Evolutionary conservation across 2,329 filamentous ascomycete genomes (phyloP), one percentile per base, ranked within the genome.

Genomic region (Hirsutella thompsonii): DNA sequence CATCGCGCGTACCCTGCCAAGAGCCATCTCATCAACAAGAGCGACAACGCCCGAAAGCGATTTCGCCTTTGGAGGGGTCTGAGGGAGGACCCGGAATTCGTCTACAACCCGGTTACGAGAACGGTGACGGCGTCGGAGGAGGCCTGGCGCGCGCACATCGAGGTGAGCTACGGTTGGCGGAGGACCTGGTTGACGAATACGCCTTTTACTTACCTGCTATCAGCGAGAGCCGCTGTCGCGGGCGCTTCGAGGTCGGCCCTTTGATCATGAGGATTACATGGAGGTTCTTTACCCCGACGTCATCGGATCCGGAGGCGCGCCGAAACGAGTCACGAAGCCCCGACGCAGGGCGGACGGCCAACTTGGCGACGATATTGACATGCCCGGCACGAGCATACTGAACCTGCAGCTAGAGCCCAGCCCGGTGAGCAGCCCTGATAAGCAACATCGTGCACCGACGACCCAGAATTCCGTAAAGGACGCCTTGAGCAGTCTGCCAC

Each of bases 21-120:
- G 58, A 70, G 66, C 49, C 74, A 78, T 41, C 67, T 78, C 29
- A 75, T 78, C 56, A 78, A 78, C 61, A 78, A 78, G 59, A 74
- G 71, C 47, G 74, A 78, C 57, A 78, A 78, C 55, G 74, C 74
- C 44, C 67, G 74, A 39, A 78, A 78, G 56, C 72, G 74, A 50
- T 78, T 77, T 46, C 70, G 74, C n/a, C 60, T 77, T 40, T 78
- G 74, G 74, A 60, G 74, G 16, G 72, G 73, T 19, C 55, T 78
- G 48, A 62, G 73, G 20, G 74, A 77, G 52, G 67, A 78, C 43
- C 67, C 70, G 2, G 69, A 73, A 11, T 78, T 78, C 43, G 53
- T 66, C 3, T 78, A 77, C 50, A 72, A 74, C 45, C 58, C 64
- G 5, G 54, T 57, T 20, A 64, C 66, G 9, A 63, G 62, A 47